Base-by-base conservation (phyloP, 176 grass and related monocot genomes). In the Triticum timopheevii region DNA sequence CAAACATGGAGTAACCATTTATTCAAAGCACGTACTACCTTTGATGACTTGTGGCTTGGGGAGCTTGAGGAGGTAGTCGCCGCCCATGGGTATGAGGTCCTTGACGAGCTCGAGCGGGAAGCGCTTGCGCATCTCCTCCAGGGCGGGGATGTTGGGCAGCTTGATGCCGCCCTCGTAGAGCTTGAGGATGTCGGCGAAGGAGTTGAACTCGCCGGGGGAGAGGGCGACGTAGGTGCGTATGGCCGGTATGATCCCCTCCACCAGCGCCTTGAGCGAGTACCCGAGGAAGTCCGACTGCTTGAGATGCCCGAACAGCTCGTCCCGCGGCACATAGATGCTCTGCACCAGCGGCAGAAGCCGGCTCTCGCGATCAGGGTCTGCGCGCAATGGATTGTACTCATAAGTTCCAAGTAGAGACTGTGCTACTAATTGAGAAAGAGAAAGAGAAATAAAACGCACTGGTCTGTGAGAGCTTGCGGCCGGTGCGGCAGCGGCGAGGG, bases 241-340 rank as follows among this genome's bases (percentile, higher is more conserved):
- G 39, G 70, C 70, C 39, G 70, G 70, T 1, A 73, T 1, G 70
- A 73, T 73, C 6, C 70, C 70, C 0, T 73, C 39, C 36, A 73
- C 70, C 39, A 73, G 70, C 39, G 70, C 70, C 38, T 73, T 73
- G 38, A 73, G n/a, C 5, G 70, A 8, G 70, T 73, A 73, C 1
- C 70, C 39, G 0, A 25, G 39, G 39, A 75, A 75, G 24, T 75
- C 72, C 0, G 72, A 16, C 72, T 9, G 9, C 42, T 75, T 75
- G 13, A 75, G 72, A 25, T 75, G 72, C 7, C 72, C 72, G 72
- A 75, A 75, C 72, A 75, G n/a, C 72, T 75, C 72, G 42, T 75
- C 72, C 13, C 72, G 44, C 24, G 72, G 72, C 40, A 74, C 71
- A 23, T 74, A 74, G 40, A 17, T 74, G 71, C 6, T 47, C 1